These are phyloP conservation scores for Xylariaceae sp. DNA, from an alignment of 2,329 filamentous ascomycete genomes.

Conservation along the genomic window DNA sequence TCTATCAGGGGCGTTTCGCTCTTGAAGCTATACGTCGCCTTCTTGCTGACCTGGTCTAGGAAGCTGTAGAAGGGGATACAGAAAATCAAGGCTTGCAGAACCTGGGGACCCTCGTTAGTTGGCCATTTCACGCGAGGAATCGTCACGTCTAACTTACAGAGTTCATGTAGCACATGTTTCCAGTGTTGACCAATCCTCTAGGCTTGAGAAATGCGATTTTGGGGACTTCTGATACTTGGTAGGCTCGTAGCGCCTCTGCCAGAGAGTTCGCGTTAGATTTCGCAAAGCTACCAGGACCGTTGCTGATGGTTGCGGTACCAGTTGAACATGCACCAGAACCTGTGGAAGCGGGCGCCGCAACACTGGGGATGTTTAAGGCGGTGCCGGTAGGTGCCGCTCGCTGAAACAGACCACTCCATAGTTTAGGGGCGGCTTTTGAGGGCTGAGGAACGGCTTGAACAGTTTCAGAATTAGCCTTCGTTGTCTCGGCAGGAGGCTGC, in stretches of 20 bases:
- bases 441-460: slow-evolving; percentile 27
- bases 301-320: slow-evolving; percentile 21
- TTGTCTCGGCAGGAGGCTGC: slow-evolving; percentile 11
- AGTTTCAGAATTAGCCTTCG: slow-evolving; percentile 25
- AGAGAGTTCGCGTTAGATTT: slow-evolving; percentile 38
- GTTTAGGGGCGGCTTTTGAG: slow-evolving; percentile 34
- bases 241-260: slow-evolving; percentile 66
- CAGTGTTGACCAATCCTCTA: slow-evolving; percentile 88
- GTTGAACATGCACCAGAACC: slow-evolving; percentile 24
- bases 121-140: neutral
- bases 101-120: slow-evolving; percentile 46
- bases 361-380: slow-evolving; percentile 25
- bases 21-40: slow-evolving; percentile 85
- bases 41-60: slow-evolving; percentile 77
- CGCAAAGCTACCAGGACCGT: slow-evolving; percentile 35
- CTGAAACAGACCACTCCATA: slow-evolving; percentile 38
- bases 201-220: slow-evolving; percentile 84
- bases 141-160: slow-evolving; percentile 59
- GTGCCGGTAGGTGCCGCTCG: slow-evolving; percentile 24
- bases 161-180: slow-evolving; percentile 99
- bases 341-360: slow-evolving; percentile 21
- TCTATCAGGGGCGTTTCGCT: slow-evolving; percentile 91
- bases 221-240: slow-evolving; percentile 58
- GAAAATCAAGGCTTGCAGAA: slow-evolving; percentile 91
- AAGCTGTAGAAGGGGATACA: slow-evolving; percentile 94